Evolutionary conservation across 176 grass and related monocot genomes (phyloP).

Genomic region (Carex pumila): DNA sequence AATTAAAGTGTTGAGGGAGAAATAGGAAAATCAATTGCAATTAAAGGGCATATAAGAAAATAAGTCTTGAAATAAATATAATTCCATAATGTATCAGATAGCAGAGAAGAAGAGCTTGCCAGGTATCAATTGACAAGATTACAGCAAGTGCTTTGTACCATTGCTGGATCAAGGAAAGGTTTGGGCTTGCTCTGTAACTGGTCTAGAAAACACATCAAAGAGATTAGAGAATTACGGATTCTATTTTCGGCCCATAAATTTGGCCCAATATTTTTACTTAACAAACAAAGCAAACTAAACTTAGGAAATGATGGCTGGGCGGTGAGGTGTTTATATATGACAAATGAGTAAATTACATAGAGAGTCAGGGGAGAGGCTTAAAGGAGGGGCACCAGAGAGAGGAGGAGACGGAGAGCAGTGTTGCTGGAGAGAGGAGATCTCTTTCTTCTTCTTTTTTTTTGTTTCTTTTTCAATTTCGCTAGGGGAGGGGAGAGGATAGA

Average conservation of each 20-base stretch:
- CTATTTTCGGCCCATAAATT: neutral
- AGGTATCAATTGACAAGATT: neutral
- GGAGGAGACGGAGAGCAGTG: too few species aligned
- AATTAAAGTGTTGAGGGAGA: too few species aligned
- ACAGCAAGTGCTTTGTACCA: neutral
- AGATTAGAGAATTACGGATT: slow-evolving; percentile 54
- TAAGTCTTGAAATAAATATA: neutral
- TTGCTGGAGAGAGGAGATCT: too few species aligned
- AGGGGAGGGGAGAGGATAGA: too few species aligned
- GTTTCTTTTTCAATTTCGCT: too few species aligned
- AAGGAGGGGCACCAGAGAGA: too few species aligned
- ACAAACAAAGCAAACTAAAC: too few species aligned
- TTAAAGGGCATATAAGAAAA: neutral
- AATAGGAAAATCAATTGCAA: neutral
- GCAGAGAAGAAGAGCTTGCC: neutral
- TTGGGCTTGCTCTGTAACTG: neutral
- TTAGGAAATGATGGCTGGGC: too few species aligned
- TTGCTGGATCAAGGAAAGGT: neutral
- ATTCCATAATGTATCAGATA: neutral
- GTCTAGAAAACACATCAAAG: neutral
- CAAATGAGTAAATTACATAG: too few species aligned
- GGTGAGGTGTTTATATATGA: too few species aligned
- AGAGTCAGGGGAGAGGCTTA: too few species aligned
- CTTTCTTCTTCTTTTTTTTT: too few species aligned
- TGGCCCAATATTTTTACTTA: neutral